Evolutionary conservation across 1,284 basidiomycete genomes (phyloP).

Genomic region (Rhodofomes roseus): DNA sequence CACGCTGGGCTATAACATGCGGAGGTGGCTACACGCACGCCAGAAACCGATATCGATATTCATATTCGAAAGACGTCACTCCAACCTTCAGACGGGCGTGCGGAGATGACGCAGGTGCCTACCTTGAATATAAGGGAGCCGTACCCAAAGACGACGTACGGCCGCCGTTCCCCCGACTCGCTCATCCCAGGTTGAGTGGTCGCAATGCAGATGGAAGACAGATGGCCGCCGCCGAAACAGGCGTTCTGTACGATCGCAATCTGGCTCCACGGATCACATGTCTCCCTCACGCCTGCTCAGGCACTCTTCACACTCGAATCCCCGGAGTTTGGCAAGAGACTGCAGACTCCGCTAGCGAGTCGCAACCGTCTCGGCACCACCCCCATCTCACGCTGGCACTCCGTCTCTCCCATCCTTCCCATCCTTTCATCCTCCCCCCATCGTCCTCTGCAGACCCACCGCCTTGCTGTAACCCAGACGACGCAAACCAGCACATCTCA

Average conservation of each 20-base stretch:
- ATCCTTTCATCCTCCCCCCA: too few species aligned
- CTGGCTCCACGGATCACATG: neutral
- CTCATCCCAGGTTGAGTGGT: too few species aligned
- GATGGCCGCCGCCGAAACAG: neutral
- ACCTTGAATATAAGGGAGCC: conserved; percentile 84
- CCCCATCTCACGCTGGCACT: neutral
- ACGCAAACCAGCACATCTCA: neutral
- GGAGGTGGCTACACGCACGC: conserved; percentile 60
- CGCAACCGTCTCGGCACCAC: neutral
- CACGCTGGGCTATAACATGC: conserved; percentile 59
- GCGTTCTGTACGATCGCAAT: conserved; percentile 2
- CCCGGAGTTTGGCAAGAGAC: neutral
- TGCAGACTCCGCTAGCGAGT: neutral
- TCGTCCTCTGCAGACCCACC: too few species aligned
- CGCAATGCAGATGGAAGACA: neutral
- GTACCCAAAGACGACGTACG: conserved; percentile 75
- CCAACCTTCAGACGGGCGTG: too few species aligned
- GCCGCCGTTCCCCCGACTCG: conserved; percentile 9
- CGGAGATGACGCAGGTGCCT: too few species aligned
- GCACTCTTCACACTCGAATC: neutral
- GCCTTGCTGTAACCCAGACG: too few species aligned
- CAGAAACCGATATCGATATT: neutral
- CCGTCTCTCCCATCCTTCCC: neutral
- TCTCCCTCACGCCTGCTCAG: neutral
- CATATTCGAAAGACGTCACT: too few species aligned